Evolutionary conservation across 2,329 filamentous ascomycete species (phyloP), one percentile per base, ranked within the genome.

Genomic region (Tolypocladium ophioglossoides): DNA sequence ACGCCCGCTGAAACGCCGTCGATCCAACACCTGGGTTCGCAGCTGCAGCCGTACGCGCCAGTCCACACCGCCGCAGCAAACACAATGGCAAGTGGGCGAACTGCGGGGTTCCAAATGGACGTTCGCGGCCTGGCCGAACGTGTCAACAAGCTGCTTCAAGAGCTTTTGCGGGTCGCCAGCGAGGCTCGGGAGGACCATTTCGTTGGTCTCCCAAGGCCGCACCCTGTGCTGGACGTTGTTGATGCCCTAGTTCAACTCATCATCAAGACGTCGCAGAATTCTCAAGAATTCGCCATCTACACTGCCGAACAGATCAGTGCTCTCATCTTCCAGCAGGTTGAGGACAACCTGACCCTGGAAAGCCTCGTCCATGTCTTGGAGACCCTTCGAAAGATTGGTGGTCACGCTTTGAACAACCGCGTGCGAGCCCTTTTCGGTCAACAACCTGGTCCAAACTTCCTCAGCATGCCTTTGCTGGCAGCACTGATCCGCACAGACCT

Each of bases 281-380:
- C 80, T 0, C 82, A 85, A 47, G 80, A 83, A 20, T 79, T 82
- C 56, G 76, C 78, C 38, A 73, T 80, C 3, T 81, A 76, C 55
- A 79, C 81, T 16, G 80, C 81, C 1, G 80, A 84, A 57, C 78
- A 82, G 59, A 81, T 86, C 49, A 79, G 77, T 52, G 70, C 73
- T 20, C 67, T 80, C 12, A 73, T 86, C 16, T 83, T 85, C 64
- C 74, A 74, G 54, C 72, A 72, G 56, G 72, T 75, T 9, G 80
- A 79, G 49, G 76, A 79, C 59, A 79, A 74, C 54, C 68, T 86
- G 20, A 74, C 80, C 8, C 68, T 85, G 9, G 83, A 86, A 65
- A 81, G 78, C 56, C 69, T 85, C 22, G 80, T 85, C 2, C 80
- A 85, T 56, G 78, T 84, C 2, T 71, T 86, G 18, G 78, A 83